Percentiles rank a stretch among this genome's conserved stretches.
These are phyloP conservation scores for Chytridiales sp. DNA, from an alignment of 371 early-diverging fungal species.

Conservation along the genomic window DNA sequence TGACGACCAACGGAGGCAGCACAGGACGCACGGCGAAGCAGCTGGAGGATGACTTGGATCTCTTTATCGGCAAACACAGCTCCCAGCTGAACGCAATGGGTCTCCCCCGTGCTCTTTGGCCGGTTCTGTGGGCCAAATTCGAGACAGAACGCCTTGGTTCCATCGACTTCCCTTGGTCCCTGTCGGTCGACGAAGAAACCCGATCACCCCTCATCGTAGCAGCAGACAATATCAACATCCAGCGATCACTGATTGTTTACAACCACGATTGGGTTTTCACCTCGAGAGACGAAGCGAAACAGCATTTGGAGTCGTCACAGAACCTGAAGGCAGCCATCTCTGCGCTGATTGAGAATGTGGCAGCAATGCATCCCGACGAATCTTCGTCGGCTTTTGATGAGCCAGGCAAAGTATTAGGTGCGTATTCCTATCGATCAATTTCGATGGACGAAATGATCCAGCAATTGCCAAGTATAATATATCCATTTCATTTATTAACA, in stretches of 20 bases:
- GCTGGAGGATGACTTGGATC: no score
- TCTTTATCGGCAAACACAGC: neutral
- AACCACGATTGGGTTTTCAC: conserved; percentile 7
- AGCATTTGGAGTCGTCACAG: conserved; percentile 3
- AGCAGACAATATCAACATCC: neutral
- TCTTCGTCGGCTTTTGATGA: no score
- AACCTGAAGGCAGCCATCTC: neutral
- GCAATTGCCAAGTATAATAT: no score
- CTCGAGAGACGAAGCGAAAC: neutral
- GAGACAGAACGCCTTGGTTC: conserved; percentile 8
- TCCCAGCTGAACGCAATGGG: conserved; percentile 1
- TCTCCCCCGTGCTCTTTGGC: neutral
- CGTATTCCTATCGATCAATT: no score
- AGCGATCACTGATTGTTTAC: conserved; percentile 7
- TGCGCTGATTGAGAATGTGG: no score
- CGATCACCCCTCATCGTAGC: neutral
- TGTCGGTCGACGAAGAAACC: no score
- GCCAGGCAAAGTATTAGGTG: no score
- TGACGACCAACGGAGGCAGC: no score
- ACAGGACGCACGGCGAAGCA: no score
- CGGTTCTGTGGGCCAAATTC: conserved; percentile 14
- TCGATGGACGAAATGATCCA: no score
- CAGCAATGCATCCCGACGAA: no score
- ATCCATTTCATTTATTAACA: no score
- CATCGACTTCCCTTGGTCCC: conserved; percentile 6